Evolutionary conservation across 2,329 filamentous ascomycete species (phyloP).

Genomic region (Amesomyces nigricolor): DNA sequence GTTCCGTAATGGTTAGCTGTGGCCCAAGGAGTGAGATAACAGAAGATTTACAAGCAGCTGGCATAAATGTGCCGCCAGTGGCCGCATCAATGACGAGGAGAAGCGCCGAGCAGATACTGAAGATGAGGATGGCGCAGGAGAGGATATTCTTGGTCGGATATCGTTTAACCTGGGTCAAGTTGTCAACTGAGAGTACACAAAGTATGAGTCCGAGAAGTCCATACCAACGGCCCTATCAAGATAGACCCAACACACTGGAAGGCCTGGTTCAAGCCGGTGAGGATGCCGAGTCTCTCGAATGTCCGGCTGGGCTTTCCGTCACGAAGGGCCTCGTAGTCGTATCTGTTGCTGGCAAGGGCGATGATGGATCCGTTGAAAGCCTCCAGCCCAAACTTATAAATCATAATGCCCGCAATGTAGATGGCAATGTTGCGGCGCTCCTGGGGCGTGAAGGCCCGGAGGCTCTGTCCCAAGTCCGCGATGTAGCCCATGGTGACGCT

Average conservation of each 20-base stretch:
- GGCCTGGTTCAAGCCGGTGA: slow-evolving; percentile 45
- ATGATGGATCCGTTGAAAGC: slow-evolving; percentile 47
- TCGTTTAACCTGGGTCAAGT: slow-evolving; percentile 24
- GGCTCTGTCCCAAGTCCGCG: slow-evolving; percentile 11
- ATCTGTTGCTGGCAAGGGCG: slow-evolving; percentile 44
- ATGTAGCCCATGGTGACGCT: slow-evolving; percentile 18
- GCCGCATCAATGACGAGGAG: slow-evolving; percentile 44
- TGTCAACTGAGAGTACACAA: background rate
- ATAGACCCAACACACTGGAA: slow-evolving; percentile 47
- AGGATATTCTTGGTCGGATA: slow-evolving; percentile 44
- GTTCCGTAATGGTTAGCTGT: background rate
- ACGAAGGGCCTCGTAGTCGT: slow-evolving; percentile 39
- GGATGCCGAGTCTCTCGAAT: slow-evolving; percentile 42
- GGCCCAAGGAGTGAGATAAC: no score
- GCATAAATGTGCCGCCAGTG: slow-evolving; percentile 42
- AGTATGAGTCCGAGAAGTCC: slow-evolving; percentile 18
- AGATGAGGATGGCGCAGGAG: slow-evolving; percentile 38
- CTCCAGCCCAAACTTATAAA: slow-evolving; percentile 48
- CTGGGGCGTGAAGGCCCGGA: slow-evolving; percentile 24
- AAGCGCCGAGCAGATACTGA: slow-evolving; percentile 42
- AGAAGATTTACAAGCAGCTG: slow-evolving; percentile 19
- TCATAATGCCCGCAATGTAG: slow-evolving; percentile 46
- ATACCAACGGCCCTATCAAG: slow-evolving; percentile 45
- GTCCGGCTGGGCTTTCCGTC: slow-evolving; percentile 32
- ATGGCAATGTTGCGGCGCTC: slow-evolving; percentile 42